phyloP scores from a whole-genome alignment of 2,329 filamentous ascomycete species.

The Phialocephala subalpina region DNA sequence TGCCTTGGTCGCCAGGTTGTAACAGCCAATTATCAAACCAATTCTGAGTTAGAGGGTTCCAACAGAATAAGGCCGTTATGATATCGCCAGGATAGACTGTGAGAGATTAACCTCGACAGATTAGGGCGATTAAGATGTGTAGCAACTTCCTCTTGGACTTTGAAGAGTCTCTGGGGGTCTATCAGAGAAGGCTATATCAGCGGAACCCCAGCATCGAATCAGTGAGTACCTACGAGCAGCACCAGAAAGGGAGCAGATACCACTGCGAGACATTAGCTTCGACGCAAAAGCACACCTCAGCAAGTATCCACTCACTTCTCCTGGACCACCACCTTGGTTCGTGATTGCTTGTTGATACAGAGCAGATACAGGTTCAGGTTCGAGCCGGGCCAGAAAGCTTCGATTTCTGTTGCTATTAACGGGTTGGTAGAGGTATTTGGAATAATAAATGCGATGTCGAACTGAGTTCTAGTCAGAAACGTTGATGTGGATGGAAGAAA shows the following conservation, averaged over 20 bases:
- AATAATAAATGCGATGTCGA: constrained; percentile 33
- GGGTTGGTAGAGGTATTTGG: constrained; percentile 22
- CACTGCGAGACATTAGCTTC: constrained; percentile 9
- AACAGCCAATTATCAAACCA: constrained; percentile 31
- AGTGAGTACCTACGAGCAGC: constrained; percentile 22
- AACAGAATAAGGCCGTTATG: constrained; percentile 25
- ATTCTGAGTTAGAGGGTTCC: constrained; percentile 22
- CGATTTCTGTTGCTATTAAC: constrained; percentile 53
- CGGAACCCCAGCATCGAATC: neutral
- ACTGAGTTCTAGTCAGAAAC: constrained; percentile 12
- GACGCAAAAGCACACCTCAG: too few relatives aligned
- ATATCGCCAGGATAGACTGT: constrained; percentile 32
- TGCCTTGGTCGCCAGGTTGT: constrained; percentile 14
- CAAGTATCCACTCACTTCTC: neutral
- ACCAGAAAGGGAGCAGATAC: constrained; percentile 32
- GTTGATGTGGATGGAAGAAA: neutral
- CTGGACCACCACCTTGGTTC: constrained; percentile 24
- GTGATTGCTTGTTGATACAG: constrained; percentile 34
- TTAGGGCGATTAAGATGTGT: neutral
- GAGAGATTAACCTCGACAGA: neutral
- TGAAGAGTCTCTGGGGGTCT: constrained; percentile 17
- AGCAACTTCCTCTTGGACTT: neutral
- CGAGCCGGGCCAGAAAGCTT: constrained; percentile 58
- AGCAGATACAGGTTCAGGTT: constrained; percentile 9
- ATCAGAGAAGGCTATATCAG: constrained; percentile 12